Evolutionary conservation across 2,329 filamentous ascomycete genomes (phyloP), one percentile per base, ranked within the genome.

Genomic region (Neofusicoccum laricinum): DNA sequence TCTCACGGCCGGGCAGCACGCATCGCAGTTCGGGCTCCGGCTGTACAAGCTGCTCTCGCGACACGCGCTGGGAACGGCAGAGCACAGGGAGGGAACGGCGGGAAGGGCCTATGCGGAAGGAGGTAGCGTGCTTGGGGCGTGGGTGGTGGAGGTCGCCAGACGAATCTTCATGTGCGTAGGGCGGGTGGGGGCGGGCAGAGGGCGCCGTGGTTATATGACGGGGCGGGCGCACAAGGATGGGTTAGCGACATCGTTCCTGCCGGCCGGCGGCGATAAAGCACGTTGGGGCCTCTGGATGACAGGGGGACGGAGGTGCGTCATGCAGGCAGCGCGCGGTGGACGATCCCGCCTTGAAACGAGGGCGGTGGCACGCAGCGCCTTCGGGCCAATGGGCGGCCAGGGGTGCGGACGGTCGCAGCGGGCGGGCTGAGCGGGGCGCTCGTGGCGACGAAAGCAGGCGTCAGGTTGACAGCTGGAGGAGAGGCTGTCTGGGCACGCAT

Each of bases 321-420:
- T 46, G 53, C 53, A 57, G 53, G 38, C 55, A 46, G 55, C 55
- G 55, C 38, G 50, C 55, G 40, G 55, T 59, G 55, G 55, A 19
- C 41, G 55, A 59, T 59, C 55, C 55, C 55, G 55, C 41, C 55
- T 59, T 59, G 55, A 59, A 59, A 59, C 55, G 55, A 59, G 55
- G 55, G 55, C 55, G 41, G 55, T 46, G 55, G 55, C 55, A 59
- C 55, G 55, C 55, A 45, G 55, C 55, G 17, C 55, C 15, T 15
- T n/a, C 8, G 10, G 55, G 55, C 55, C 55, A 59, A 59, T 59
- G 55, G 55, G 25, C 15, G 40, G 10, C 38, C 38, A 43, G 21
- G 36, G 11, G 32, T 32, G 32, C 17, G 32, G 53, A 32, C 38
- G 53, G 53, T 43, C 38, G 53, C 53, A 57, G 53, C 53, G 53